Evolutionary conservation across 2,329 filamentous ascomycete species (phyloP), one percentile per base, ranked within the genome.

Genomic region (Nothophoma quercina): DNA sequence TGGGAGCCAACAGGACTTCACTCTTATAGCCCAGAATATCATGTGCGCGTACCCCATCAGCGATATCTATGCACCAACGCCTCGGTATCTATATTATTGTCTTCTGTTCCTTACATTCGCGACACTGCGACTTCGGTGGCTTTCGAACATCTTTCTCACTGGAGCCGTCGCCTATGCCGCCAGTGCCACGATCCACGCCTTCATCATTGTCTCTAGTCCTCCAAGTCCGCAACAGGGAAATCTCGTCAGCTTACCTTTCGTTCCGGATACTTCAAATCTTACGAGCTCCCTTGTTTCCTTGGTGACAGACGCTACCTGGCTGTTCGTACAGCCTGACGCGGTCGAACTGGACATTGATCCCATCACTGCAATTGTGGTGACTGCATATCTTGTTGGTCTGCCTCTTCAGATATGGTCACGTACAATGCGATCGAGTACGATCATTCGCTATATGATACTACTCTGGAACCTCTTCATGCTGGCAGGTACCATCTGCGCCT

Each of bases 271-370:
- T 16, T 44, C 30, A 6, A 44, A 35, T 28, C 30, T 34, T 7
- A 28, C 30, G 13, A 59, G 52, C 4, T 49, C 23, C 9, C 13
- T 47, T 12, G 10, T 10, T 2, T 38, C 33, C 6, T 12, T 47
- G 2, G 33, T 39, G 9, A 32, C 13, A 12, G 43, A 10, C 4
- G 13, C 13, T 13, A 22, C 18, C 16, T 16, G 19, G 2, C 5
- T 38, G 3, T 16, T 29, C 18, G 25, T 58, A 18, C 47, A 55
- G 8, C 51, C 51, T 4, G 55, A 58, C 30, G 47, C 51, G 10
- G 55, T 55, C 3, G 55, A 55, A n/a, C 47, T 58, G 8, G 51
- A 58, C 34, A 58, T 58, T 18, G 55, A 58, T 18, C 47, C 55
- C 28, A 58, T 55, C 28, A 58, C 47, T 5, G 55, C 51, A 9